Percentiles rank a stretch among this genome's conserved stretches.
phyloP scores from a whole-genome alignment of 495 filamentous ascomycete genomes.

The Penicillium angulare region DNA sequence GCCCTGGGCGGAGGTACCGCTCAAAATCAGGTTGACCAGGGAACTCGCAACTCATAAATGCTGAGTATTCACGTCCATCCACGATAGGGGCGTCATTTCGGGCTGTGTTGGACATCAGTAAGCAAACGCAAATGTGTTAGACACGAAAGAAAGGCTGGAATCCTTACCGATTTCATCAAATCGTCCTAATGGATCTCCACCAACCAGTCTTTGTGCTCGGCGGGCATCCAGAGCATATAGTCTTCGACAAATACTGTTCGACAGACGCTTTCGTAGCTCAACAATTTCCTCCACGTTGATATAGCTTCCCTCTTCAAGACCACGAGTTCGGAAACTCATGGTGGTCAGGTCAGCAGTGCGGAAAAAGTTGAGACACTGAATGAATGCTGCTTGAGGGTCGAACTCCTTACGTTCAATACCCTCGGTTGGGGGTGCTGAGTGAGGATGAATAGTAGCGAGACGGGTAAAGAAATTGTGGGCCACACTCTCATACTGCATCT shows the following conservation, averaged over 20 bases:
- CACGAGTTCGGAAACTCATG: slow-evolving; percentile 29
- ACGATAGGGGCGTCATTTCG: slow-evolving; percentile 23
- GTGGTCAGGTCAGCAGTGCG: slow-evolving; percentile 35
- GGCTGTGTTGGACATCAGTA: slow-evolving; percentile 27
- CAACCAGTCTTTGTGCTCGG: slow-evolving; percentile 40
- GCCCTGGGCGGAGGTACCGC: slow-evolving; percentile 39
- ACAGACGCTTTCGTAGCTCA: slow-evolving; percentile 34
- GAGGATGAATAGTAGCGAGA: slow-evolving; percentile 56
- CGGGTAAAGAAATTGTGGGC: slow-evolving; percentile 58
- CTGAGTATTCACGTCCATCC: slow-evolving; percentile 36
- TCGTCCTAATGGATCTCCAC: slow-evolving; percentile 33
- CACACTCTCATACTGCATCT: slow-evolving; percentile 59
- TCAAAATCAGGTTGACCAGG: slow-evolving; percentile 38
- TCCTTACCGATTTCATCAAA: slow-evolving; percentile 41
- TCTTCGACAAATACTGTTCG: slow-evolving; percentile 39
- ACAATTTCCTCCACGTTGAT: slow-evolving; percentile 42
- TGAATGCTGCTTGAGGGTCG: slow-evolving; percentile 40
- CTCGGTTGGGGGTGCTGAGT: slow-evolving; percentile 39
- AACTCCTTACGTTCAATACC: slow-evolving; percentile 44
- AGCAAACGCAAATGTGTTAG: not conserved
- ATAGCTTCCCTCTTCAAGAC: slow-evolving; percentile 39
- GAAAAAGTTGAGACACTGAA: slow-evolving; percentile 43
- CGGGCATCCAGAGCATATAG: slow-evolving; percentile 43
- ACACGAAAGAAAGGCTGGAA: not conserved
- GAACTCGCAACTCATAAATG: slow-evolving; percentile 49